Base-by-base conservation (phyloP, 1,139 yeast species). In the Kluyveromyces sp. region DNA sequence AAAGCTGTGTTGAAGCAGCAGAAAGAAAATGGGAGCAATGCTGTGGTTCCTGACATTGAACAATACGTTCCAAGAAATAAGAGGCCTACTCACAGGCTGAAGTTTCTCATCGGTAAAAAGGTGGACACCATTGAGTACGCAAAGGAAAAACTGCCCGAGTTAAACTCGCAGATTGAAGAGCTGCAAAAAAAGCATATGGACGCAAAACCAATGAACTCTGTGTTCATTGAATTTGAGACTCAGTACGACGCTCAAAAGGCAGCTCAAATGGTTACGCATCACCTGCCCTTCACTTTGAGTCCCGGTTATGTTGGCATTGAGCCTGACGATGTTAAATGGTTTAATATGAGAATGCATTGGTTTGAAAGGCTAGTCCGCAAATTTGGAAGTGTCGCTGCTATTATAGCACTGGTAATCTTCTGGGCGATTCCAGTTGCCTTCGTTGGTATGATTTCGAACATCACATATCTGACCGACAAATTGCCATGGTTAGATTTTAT, bases 371-470 rank as follows among this genome's bases (percentile, higher is more conserved):
- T 83, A 40, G 65, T 76, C 26, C 75, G 92, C 67, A 65, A 69
- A 38, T 59, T 76, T 22, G 75, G 74, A 46, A 83, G 95, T 0
- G 57, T 70, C 42, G 72, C 80, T 16, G 77, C 80, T 12, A 74
- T 87, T 50, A 60, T 70, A 34, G 80, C 78, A 1, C 64, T 83
- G 58, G 77, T 87, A 49, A 74, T 89, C 45, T 83, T 88, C 62
- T 92, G 97, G 97, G 77, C 95, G 47, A 73, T 88, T 56, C 97
- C 97, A 15, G 96, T 89, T 42, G 95, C 96, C 2, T 86, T 87
- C 63, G 96, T 92, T 45, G 97, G 97, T 80, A 71, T 82, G 58
- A 76, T 92, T 52, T 88, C 97, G 18, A 89, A 89, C 66, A 75
- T 92, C 55, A 78, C 83, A 50, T 75, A 73, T 55, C 71, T 88